Percentiles rank a stretch among this genome's conserved stretches.
Conservation (phyloP, 2,329 filamentous ascomycete species). For the Talaromyces sp. region DNA sequence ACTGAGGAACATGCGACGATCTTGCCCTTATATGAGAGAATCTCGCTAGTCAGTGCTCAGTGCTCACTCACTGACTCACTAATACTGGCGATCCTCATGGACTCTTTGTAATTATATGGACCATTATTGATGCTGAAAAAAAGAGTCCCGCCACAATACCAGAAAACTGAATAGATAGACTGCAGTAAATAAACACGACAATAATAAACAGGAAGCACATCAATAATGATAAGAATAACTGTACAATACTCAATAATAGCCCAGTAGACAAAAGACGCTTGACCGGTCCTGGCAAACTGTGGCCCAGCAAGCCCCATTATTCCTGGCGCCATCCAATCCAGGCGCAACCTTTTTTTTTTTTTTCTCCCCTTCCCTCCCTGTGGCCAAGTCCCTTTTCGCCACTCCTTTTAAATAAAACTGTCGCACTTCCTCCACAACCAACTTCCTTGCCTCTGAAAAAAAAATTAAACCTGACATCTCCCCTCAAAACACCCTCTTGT, state of each 20-base stretch:
- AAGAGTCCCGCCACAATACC: background rate
- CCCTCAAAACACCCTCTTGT: constrained; percentile 11
- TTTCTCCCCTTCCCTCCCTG: background rate
- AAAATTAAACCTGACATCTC: constrained; percentile 14
- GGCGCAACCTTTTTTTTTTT: constrained; percentile 3
- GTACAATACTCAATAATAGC: background rate
- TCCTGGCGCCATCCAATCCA: background rate
- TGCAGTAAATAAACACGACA: background rate
- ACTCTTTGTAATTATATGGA: background rate
- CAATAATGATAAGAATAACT: background rate
- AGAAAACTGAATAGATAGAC: background rate
- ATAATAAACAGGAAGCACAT: background rate
- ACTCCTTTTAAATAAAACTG: constrained; percentile 8
- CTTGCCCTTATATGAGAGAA: background rate
- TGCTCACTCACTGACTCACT: background rate
- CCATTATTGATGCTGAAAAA: background rate
- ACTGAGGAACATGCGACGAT: background rate
- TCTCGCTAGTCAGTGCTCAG: background rate
- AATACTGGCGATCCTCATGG: background rate
- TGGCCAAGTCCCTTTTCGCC: constrained; percentile 5
- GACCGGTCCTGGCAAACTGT: background rate
- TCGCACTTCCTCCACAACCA: background rate
- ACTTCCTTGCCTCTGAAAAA: background rate
- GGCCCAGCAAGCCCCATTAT: background rate
- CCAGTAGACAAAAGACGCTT: background rate